Base-by-base conservation (phyloP, 2,329 filamentous ascomycete genomes). In the Trichoderma atrobrunneum region DNA sequence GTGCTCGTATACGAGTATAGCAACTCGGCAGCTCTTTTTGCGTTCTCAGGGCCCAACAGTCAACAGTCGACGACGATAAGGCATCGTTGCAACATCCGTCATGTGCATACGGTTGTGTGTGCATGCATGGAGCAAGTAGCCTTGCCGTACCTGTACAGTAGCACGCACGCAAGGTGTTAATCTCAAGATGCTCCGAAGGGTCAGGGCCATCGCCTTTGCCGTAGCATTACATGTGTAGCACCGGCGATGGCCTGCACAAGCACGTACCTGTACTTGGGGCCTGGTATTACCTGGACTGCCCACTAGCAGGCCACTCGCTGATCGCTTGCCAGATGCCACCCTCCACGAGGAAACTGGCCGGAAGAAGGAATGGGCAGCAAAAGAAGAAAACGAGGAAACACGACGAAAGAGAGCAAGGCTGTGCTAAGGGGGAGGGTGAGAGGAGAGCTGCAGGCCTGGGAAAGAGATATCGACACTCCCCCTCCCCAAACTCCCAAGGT, bases 351-450 rank as follows among this genome's bases (percentile, higher is more conserved):
- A 51, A 67, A 39, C 30, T 39, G 51, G 64, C 39, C 21, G 28
- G 57, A 62, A 28, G 36, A 36, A 54, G 57, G 39, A 67, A 28
- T 28, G 39, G 67, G 28, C 56, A 69, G 36, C 18, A 18, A 43
- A 30, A n/a, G 56, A 24, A 28, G 39, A 62, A 34, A 26, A 70
- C 7, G 57, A 61, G 57, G 36, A 48, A 62, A 62, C 57, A 24
- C 56, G 67, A 54, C 57, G 39, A 70, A 51, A 69, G 67, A 54
- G 57, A 62, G 39, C 56, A 69, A 69, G 66, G 66, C 57, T 70
- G 57, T 36, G 66, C 57, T 7, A 32, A 32, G 67, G 67, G n/a
- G 67, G 67, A 61, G 66, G 66, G 65, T 69, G 36, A 39, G 16
- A 16, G 18, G 26, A 39, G 11, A 24, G 51, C 34, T 28, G 21